Evolutionary conservation across 768 basidiomycete species (phyloP), one percentile per base, ranked within the genome.

Genomic region (Leucosporidium yakuticum): DNA sequence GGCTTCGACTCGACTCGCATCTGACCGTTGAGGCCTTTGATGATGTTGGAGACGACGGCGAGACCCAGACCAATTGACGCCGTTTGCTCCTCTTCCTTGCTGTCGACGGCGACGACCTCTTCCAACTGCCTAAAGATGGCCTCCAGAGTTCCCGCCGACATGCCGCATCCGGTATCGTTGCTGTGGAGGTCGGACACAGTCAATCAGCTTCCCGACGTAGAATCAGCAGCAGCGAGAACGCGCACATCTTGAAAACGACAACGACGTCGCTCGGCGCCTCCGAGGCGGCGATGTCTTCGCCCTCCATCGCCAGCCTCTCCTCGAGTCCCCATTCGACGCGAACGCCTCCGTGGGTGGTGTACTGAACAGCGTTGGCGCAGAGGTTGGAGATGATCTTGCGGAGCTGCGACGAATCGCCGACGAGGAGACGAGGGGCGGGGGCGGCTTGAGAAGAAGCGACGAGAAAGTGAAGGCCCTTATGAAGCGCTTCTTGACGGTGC

Each of bases 121-220:
- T 90, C 88, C 63, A 91, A 87, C 67, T 89, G 87, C 67, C 88
- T 80, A 78, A 91, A 90, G 60, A 91, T 88, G 62, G 83, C 85
- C 76, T 88, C 87, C n/a, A 91, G 81, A 76, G 86, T 87, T 17
- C 81, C 81, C 11, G 81, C 77, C 0, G 84, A 75, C 55, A 92
- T 90, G 6, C 89, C 90, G 67, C 83, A 84, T 0, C 88, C 88
- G 5, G 88, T 87, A 70, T 91, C 89, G 0, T 8, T 15, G 17
- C 39, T 44, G 39, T 44, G 2, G 8, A 15, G 14, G 34, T 36
- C 6, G 5, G 83, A 50, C 20, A 60, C 21, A n/a, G 20, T 29
- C 29, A 55, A 12, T 36, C 12, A n/a, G n/a, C 12, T 36, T 5
- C 34, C 12, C 34, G 34, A 36, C 12, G 34, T 15, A 8, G 8